A percentile compares a stretch with the other conserved stretches of the same genome.
Evolutionary conservation across 805 yeast genomes (phyloP).

Genomic region (Starmera amethionina): DNA sequence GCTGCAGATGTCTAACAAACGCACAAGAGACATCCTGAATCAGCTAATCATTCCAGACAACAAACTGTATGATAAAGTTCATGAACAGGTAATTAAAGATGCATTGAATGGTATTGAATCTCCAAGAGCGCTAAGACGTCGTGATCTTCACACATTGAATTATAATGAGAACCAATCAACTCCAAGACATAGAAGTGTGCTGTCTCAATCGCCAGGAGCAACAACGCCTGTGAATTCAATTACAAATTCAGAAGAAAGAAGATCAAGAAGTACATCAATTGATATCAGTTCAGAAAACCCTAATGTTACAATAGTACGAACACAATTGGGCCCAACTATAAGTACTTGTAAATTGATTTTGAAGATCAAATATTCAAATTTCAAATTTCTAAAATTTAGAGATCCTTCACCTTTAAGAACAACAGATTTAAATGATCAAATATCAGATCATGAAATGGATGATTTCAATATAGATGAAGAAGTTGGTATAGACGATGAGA

Average conservation of each 20-base stretch:
- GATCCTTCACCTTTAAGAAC: slow-evolving; percentile 15
- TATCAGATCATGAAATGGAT: slow-evolving; percentile 14
- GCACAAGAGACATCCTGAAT: slow-evolving; percentile 17
- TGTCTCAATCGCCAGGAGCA: too few species aligned
- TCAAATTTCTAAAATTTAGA: slow-evolving; percentile 14
- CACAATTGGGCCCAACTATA: slow-evolving; percentile 1
- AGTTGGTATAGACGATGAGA: slow-evolving; percentile 8
- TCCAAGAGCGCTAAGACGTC: slow-evolving; percentile 7
- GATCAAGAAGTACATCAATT: neutral
- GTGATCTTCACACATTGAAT: slow-evolving; percentile 1
- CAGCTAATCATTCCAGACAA: slow-evolving; percentile 28
- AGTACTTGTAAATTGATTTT: slow-evolving; percentile 13
- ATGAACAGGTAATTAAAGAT: slow-evolving; percentile 21
- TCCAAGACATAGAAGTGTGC: too few species aligned
- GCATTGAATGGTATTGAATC: slow-evolving; percentile 6
- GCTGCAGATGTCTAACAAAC: slow-evolving; percentile 13
- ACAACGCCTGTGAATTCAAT: neutral
- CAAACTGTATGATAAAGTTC: slow-evolving; percentile 25
- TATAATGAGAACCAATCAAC: neutral
- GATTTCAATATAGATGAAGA: slow-evolving; percentile 17
- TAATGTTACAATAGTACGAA: slow-evolving; percentile 7
- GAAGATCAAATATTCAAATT: slow-evolving; percentile 9
- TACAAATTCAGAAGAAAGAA: neutral
- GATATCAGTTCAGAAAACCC: slow-evolving; percentile 17
- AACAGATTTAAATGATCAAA: slow-evolving; percentile 8